Evolutionary conservation across 495 filamentous ascomycete species (phyloP).

Genomic region (Neurospora sp.): DNA sequence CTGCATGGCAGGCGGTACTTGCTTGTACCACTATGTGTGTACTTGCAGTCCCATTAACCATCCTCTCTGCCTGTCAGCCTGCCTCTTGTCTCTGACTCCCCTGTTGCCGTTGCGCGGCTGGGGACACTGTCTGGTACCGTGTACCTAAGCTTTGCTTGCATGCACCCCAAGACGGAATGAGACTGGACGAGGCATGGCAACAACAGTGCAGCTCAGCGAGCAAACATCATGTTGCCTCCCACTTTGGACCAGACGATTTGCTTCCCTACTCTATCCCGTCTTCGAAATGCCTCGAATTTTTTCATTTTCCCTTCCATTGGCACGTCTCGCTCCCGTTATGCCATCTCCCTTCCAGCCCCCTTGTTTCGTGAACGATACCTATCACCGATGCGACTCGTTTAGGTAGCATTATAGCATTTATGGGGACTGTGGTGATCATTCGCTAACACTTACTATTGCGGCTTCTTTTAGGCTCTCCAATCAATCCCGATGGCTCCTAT

Average conservation of each 20-base stretch:
- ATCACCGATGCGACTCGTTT: background rate
- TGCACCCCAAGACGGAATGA: background rate
- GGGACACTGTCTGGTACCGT: background rate
- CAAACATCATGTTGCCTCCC: background rate
- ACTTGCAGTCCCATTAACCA: conserved; percentile 4
- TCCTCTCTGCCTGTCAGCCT: background rate
- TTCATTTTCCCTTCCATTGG: background rate
- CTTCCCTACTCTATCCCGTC: background rate
- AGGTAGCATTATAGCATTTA: background rate
- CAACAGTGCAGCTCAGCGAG: background rate
- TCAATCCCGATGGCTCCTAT: background rate
- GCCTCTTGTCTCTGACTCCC: background rate
- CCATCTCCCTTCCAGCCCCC: background rate
- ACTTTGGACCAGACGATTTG: background rate
- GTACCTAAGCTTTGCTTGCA: background rate
- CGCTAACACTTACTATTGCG: background rate
- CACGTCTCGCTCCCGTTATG: background rate
- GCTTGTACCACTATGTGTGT: conserved; percentile 19
- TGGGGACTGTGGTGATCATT: background rate
- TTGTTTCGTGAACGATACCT: background rate
- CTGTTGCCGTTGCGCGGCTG: background rate
- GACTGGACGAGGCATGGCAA: background rate
- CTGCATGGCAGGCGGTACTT: conserved; percentile 18
- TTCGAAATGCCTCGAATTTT: background rate
- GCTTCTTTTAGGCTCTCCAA: background rate